Percentiles rank a stretch among this genome's conserved stretches.
phyloP scores from a whole-genome alignment of 1,284 basidiomycete genomes.

The Fomes fomentarius region DNA sequence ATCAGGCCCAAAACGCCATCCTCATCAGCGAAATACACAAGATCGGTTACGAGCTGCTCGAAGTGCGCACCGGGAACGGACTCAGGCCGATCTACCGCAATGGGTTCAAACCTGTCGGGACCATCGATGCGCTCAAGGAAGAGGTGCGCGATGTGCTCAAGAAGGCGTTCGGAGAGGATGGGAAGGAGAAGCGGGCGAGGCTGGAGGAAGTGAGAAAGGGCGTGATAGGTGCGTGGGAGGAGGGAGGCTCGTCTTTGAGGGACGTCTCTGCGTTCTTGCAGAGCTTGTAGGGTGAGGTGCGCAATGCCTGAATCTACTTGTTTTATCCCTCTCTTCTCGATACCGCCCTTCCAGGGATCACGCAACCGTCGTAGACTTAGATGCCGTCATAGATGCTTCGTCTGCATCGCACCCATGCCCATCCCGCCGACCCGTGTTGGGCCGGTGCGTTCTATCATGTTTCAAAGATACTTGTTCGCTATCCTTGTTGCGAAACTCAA shows the following conservation, averaged over 20 bases:
- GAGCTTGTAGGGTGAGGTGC: too few relatives aligned
- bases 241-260: slow-evolving; percentile 2
- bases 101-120: slow-evolving; percentile 17
- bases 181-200: slow-evolving; percentile 20
- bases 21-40: slow-evolving; percentile 22
- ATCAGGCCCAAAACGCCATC: slow-evolving; percentile 30
- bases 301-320: too few relatives aligned
- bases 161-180: slow-evolving; percentile 25
- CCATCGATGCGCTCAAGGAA: slow-evolving; percentile 19
- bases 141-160: slow-evolving; percentile 19
- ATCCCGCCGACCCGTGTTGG: too few relatives aligned
- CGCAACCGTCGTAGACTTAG: too few relatives aligned
- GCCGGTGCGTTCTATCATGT: too few relatives aligned
- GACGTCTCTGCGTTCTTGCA: not conserved
- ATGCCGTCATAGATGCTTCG: too few relatives aligned
- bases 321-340: too few relatives aligned
- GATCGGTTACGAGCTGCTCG: slow-evolving; percentile 30
- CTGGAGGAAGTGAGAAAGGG: slow-evolving; percentile 10
- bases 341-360: too few relatives aligned
- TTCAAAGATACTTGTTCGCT: too few relatives aligned
- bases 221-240: slow-evolving; percentile 12
- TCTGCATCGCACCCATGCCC: too few relatives aligned
- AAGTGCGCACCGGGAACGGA: slow-evolving; percentile 26
- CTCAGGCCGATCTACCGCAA: slow-evolving; percentile 24
- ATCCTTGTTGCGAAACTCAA: too few relatives aligned